Base-by-base conservation (phyloP, 208 protist genomes). In the Borovskyia barvae region DNA sequence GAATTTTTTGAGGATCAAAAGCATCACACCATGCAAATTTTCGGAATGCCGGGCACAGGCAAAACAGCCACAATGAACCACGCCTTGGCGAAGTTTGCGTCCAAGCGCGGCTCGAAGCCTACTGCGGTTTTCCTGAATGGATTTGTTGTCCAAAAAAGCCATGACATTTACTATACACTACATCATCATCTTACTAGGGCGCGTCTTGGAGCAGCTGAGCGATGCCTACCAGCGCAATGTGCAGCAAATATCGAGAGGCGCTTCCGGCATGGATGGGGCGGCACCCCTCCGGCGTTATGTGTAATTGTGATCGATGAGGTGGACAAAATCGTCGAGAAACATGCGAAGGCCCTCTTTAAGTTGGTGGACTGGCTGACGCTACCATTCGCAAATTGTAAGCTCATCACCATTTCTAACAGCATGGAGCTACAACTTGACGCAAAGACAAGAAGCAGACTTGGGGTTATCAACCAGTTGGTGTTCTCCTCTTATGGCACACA, bases 231-330 rank as follows among this genome's bases (percentile, higher is more conserved):
- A 22, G 72, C 89, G 2, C 80, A 90, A 58, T 91, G 82, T 50
- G 81, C 86, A 8, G 41, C 81, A n/a, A 62, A 69, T 8, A 77
- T 95, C 11, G 90, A 95, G 57, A 87, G 85, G 43, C 80, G 71
- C 37, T 92, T 95, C 56, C 69, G 82, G 17, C 73, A 84, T 25
- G 82, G 84, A 5, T 91, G 90, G 84, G 78, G 75, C 1, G 26
- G 43, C 5, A 60, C 50, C 11, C 39, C 53, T 2, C 52, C 45
- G 14, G 52, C 53, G 25, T 45, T 91, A n/a, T 93, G 86, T 36
- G 72, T 95, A 12, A 91, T 95, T 54, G 75, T 95, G 19, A 72
- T 95, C n/a, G 90, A 95, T 59, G 90, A 95, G 55, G 84, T 93
- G 0, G 90, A 95, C 75, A 93, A 93, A 24, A 66, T 92, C 2